phyloP scores from a whole-genome alignment of 2,329 filamentous ascomycete species.

The Aspergillus candidus region DNA sequence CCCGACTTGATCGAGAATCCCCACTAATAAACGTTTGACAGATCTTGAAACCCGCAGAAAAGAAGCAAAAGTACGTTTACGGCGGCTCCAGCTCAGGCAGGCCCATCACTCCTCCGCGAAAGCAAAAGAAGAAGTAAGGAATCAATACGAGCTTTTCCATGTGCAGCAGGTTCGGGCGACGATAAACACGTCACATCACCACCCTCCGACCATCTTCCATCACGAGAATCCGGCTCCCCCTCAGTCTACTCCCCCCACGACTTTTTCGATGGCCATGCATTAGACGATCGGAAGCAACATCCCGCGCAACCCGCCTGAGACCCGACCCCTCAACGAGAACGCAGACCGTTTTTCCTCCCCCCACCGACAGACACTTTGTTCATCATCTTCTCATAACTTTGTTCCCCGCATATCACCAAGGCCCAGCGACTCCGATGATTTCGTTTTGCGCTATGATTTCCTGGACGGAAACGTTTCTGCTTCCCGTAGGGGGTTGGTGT shows the following conservation, averaged over 20 bases:
- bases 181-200: constrained; percentile 54
- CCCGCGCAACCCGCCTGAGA: constrained; percentile 15
- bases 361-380: no score
- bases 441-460: constrained; percentile 16
- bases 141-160: constrained; percentile 64
- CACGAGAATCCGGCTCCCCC: constrained; percentile 12
- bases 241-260: constrained; percentile 19
- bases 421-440: constrained; percentile 15
- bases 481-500: constrained; percentile 17
- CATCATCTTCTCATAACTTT: constrained; percentile 6
- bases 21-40: constrained; percentile 34
- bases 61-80: constrained; percentile 99
- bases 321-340: constrained; percentile 8
- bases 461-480: constrained; percentile 24
- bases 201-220: constrained; percentile 19
- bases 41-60: constrained; percentile 99
- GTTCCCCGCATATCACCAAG: constrained; percentile 13
- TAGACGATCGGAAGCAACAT: constrained; percentile 20
- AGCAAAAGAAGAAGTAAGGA: constrained; percentile 64
- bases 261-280: constrained; percentile 19
- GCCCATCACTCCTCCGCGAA: constrained; percentile 65
- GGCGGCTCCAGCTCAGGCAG: constrained; percentile 64
- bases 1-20: not conserved
- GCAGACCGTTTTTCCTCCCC: constrained; percentile 8
- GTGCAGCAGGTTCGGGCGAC: constrained; percentile 89